phyloP scores from a whole-genome alignment of 306 rosid species.

The Myrica gale region DNA sequence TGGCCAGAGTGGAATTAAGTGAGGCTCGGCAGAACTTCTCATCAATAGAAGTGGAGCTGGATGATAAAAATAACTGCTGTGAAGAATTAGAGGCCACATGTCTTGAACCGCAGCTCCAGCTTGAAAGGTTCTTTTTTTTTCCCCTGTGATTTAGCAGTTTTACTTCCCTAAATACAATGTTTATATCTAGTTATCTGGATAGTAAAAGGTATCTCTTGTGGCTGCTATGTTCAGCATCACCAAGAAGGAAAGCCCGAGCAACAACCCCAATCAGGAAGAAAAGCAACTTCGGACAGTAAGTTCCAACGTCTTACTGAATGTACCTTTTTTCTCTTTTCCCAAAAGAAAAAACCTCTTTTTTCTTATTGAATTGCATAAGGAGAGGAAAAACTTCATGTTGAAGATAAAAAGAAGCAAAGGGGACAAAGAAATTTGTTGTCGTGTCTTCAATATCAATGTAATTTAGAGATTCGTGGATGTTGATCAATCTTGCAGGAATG shows the following conservation, averaged over 20 bases:
- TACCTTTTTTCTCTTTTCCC: neutral
- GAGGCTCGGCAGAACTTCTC: slow-evolving; percentile 54
- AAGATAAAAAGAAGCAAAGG: neutral
- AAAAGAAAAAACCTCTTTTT: neutral
- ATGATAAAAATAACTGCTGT: slow-evolving; percentile 49
- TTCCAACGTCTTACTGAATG: slow-evolving; percentile 22
- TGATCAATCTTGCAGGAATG: slow-evolving; percentile 55
- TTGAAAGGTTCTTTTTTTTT: slow-evolving; percentile 57
- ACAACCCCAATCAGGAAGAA: slow-evolving; percentile 42
- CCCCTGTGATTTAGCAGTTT: slow-evolving; percentile 15
- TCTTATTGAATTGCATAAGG: neutral
- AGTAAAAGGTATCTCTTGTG: slow-evolving; percentile 20
- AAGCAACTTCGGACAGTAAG: slow-evolving; percentile 67
- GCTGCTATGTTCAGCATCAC: slow-evolving; percentile 42
- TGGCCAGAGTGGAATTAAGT: slow-evolving; percentile 43
- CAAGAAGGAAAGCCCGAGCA: slow-evolving; percentile 38
- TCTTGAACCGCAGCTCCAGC: slow-evolving; percentile 76
- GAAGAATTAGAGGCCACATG: slow-evolving; percentile 75
- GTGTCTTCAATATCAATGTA: neutral
- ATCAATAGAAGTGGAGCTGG: slow-evolving; percentile 65
- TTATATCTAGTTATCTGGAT: neutral
- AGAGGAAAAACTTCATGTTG: neutral
- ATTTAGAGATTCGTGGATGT: neutral
- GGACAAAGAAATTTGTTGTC: neutral
- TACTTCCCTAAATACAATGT: slow-evolving; percentile 13